Evolutionary conservation across 148 eudicot species (phyloP), one percentile per base, ranked within the genome.

Genomic region (Chenopodium suecicum): DNA sequence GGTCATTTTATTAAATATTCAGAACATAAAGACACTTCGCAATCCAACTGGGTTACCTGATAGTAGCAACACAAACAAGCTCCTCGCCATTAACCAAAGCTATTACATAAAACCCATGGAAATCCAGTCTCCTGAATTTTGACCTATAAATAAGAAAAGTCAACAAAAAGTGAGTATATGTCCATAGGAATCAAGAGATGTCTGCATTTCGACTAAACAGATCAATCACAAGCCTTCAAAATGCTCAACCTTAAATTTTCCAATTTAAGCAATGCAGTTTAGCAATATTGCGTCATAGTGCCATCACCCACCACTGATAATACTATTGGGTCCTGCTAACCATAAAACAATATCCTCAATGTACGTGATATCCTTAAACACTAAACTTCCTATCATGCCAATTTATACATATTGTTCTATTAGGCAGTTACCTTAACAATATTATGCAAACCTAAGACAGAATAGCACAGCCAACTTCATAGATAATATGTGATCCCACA

Each of bases 31-130:
- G 19, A 82, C 7, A 44, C 67, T 34, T 73, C 58, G 3, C 13
- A 72, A 31, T 6, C 25, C 58, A 75, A 83, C 60, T 32, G 48
- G 73, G 47, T 78, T 79, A 89, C 92, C 91, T 89, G 77, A 89
- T 75, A 65, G 92, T 86, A 75, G 90, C 92, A 80, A 82, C 92
- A 72, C 87, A 89, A 63, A 85, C 86, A 69, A 81, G 82, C 54
- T 89, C 90, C 54, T 88, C 88, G 9, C 77, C 84, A n/a, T 81
- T 66, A 32, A 82, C 83, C 78, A 89, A 75, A 81, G 82, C 88
- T 82, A 89, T 86, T 46, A 83, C 82, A 66, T 89, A 89, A 67
- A 89, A 89, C 66, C 92, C 92, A 79, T 85, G 88, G 64, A 89
- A 89, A 83, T 89, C 89, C 82, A 88, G 78, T 65, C 90, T 81